Base-by-base conservation (phyloP, 495 filamentous ascomycete genomes). In the Podospora appendiculata region DNA sequence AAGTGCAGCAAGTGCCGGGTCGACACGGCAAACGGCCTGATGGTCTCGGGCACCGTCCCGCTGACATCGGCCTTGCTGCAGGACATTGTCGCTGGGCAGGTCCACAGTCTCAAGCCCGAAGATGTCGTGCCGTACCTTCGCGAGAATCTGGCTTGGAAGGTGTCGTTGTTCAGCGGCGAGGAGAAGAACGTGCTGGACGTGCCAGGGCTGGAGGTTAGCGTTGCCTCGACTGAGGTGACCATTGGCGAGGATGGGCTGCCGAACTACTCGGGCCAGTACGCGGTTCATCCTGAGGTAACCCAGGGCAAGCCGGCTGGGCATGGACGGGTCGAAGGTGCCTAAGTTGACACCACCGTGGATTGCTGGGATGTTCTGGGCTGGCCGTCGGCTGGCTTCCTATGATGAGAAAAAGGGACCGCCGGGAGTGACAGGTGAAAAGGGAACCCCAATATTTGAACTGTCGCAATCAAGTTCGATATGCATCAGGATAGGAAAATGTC, bases 321-420 rank as follows among this genome's bases (percentile, higher is more conserved):
- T 86, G 86, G 88, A 0, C 88, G 88, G 63, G 78, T 80, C 16
- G 78, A 83, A 39, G 86, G 89, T 61, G 88, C 95, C 1, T 81
- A 77, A 39, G 36, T 8, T 38, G 36, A 7, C 3, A 7, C 25
- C 25, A 25, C 5, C 25, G 25, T n/a, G n/a, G n/a, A n/a, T 25
- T 25, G 25, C 25, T 25, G 25, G 25, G 25, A 5, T 25, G 2
- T 25, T 25, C 25, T 25, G 25, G 25, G n/a, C n/a, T 25, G 2
- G 25, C 5, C 5, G 25, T 25, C 25, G 25, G 5, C 25, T 25
- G 25, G 25, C 25, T 25, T 25, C 25, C 25, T n/a, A 25, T 25
- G 2, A 25, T 5, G 25, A 25, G 5, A 25, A 25, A 25, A 25
- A 25, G 25, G 25, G 25, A 25, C 5, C 25, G 5, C 5, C 5